Evolutionary conservation across 441 rosid species (phyloP).

Genomic region (Populus hybrid): DNA sequence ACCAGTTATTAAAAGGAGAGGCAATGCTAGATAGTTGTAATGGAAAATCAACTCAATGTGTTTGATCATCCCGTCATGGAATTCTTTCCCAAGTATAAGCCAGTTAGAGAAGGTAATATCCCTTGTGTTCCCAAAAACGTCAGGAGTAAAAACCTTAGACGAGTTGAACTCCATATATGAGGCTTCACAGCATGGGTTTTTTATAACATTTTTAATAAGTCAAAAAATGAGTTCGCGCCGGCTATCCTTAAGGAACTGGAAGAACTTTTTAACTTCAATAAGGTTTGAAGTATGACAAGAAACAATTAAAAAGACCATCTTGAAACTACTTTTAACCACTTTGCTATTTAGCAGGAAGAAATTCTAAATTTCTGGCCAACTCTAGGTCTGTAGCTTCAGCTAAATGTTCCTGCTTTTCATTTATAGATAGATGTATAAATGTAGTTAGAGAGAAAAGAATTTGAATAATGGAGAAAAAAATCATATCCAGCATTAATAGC

Average conservation of each 20-base stretch:
- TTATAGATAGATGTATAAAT: not conserved
- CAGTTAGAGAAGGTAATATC: not conserved
- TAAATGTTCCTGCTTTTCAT: not conserved
- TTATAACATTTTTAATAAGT: not conserved
- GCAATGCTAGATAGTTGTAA: not conserved
- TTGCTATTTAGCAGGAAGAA: not conserved
- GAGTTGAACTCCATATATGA: not conserved
- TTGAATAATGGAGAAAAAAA: not conserved
- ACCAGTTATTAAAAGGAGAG: not conserved
- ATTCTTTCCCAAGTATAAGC: not conserved
- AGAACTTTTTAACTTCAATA: not conserved
- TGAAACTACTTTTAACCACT: not conserved
- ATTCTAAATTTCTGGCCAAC: not conserved
- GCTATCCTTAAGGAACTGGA: not conserved
- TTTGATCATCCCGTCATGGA: not conserved
- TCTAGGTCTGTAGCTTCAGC: not conserved
- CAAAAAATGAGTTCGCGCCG: not conserved
- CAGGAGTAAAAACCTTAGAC: not conserved
- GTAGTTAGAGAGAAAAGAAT: not conserved
- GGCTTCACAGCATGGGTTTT: not conserved
- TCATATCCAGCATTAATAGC: not conserved
- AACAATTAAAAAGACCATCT: not conserved
- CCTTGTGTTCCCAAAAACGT: not conserved
- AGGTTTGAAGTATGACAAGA: not conserved
- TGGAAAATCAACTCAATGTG: not conserved